Conservation (phyloP, 371 early-diverging fungal species). For the Mortierella sp. region DNA sequence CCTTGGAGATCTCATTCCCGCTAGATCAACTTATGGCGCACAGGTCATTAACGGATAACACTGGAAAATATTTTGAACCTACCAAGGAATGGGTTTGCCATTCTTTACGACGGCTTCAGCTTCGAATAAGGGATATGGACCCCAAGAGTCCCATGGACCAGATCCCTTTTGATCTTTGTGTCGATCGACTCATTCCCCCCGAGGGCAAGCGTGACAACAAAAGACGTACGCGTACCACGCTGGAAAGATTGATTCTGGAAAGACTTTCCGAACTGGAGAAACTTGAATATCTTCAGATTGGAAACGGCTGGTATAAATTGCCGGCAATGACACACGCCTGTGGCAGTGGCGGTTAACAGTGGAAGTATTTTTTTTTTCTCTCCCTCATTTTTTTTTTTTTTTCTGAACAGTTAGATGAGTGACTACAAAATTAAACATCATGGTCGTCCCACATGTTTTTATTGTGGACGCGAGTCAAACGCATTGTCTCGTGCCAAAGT, state of each 20-base stretch:
- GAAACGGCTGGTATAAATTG: slow-evolving; percentile 22
- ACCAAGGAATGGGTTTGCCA: slow-evolving; percentile 32
- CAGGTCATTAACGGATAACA: neutral
- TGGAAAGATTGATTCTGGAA: slow-evolving; percentile 39
- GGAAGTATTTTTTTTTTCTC: neutral
- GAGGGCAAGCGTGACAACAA: slow-evolving; percentile 13
- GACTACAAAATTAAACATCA: no score
- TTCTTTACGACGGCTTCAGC: slow-evolving; percentile 14
- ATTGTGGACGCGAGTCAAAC: no score
- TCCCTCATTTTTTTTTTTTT: neutral
- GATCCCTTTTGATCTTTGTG: slow-evolving; percentile 34
- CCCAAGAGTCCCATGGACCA: slow-evolving; percentile 21
- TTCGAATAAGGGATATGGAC: slow-evolving; percentile 39
- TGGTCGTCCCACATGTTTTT: no score
- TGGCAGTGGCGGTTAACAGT: neutral
- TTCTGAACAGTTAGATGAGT: no score
- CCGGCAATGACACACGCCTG: neutral
- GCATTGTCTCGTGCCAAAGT: no score
- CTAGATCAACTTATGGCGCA: slow-evolving; percentile 1
- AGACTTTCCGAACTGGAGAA: slow-evolving; percentile 22
- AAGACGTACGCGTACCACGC: slow-evolving; percentile 11
- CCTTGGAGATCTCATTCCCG: slow-evolving; percentile 19
- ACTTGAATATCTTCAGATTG: slow-evolving; percentile 23
- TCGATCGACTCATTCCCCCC: slow-evolving; percentile 29
- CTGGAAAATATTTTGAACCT: slow-evolving; percentile 18